These are phyloP conservation scores for Schizophyllum amplum DNA, from an alignment of 1,284 basidiomycete species.

Conservation along the genomic window DNA sequence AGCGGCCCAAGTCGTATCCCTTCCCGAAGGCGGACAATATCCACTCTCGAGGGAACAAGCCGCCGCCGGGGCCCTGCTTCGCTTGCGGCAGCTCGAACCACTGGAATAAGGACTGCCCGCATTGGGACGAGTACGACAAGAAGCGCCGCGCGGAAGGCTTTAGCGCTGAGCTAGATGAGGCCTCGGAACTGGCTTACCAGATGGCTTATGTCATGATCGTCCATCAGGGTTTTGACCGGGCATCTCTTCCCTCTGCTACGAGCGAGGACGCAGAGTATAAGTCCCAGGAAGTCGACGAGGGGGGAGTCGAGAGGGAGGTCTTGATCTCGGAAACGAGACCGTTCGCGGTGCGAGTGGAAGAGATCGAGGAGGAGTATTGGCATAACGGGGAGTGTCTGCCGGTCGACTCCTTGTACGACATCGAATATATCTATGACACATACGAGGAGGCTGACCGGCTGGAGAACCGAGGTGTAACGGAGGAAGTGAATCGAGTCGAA, in stretches of 20 bases:
- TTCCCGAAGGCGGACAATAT: slow-evolving; percentile 9
- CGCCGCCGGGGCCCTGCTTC: slow-evolving; percentile 13
- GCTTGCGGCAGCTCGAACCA: slow-evolving; percentile 12
- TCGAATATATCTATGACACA: neutral
- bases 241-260: too few relatives aligned
- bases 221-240: neutral
- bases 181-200: neutral
- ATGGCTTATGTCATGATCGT: neutral
- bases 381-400: neutral
- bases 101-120: slow-evolving; percentile 15
- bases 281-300: neutral
- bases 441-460: neutral
- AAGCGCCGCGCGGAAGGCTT: neutral
- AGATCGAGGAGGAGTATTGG: slow-evolving; percentile 1
- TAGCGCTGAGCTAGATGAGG: neutral
- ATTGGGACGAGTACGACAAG: slow-evolving; percentile 2
- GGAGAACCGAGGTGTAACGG: neutral
- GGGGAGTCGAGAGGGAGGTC: neutral
- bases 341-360: neutral
- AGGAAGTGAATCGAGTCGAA: neutral
- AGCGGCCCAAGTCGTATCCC: slow-evolving; percentile 11
- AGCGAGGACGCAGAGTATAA: neutral
- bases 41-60: slow-evolving; percentile 1
- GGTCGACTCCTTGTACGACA: neutral
- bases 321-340: neutral